These are phyloP conservation scores for Cadophora gregata DNA, from an alignment of 2,329 filamentous ascomycete species.

Conservation along the genomic window DNA sequence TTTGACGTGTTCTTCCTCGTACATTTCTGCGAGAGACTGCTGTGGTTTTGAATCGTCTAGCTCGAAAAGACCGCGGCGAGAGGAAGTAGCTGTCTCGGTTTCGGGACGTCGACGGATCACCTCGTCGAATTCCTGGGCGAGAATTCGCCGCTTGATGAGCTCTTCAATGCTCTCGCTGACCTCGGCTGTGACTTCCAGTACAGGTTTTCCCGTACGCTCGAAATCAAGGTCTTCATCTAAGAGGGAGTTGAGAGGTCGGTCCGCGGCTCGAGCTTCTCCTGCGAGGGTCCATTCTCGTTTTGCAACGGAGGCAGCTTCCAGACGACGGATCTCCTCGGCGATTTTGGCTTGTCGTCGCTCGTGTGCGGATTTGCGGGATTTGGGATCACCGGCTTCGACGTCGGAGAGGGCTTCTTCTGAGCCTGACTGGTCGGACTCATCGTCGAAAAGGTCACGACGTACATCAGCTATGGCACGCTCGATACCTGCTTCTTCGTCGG, in stretches of 20 bases:
- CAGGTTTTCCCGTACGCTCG: slow-evolving; percentile 91
- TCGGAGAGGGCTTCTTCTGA: slow-evolving; percentile 70
- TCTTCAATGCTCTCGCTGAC: slow-evolving; percentile 90
- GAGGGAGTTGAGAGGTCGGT: slow-evolving; percentile 88
- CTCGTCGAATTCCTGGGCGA: slow-evolving; percentile 91
- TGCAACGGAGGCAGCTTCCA: slow-evolving; percentile 87
- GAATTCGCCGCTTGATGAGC: slow-evolving; percentile 90
- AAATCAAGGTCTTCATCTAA: slow-evolving; percentile 96
- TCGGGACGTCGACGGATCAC: slow-evolving; percentile 82
- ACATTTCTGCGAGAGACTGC: slow-evolving; percentile 87
- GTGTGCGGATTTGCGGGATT: slow-evolving; percentile 80
- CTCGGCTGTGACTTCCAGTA: slow-evolving; percentile 91
- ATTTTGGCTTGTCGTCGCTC: slow-evolving; percentile 87
- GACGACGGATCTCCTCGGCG: slow-evolving; percentile 85
- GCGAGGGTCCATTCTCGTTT: slow-evolving; percentile 90
- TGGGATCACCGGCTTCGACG: slow-evolving; percentile 71
- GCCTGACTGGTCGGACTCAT: slow-evolving; percentile 68
- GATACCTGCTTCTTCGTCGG: slow-evolving; percentile 69
- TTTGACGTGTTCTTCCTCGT: slow-evolving; percentile 90
- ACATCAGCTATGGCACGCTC: slow-evolving; percentile 86
- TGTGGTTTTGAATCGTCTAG: slow-evolving; percentile 87
- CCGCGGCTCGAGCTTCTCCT: slow-evolving; percentile 83
- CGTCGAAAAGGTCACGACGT: slow-evolving; percentile 88
- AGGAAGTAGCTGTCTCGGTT: slow-evolving; percentile 62
- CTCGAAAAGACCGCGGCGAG: slow-evolving; percentile 70